phyloP scores from a whole-genome alignment of 1,284 basidiomycete species.

The Ceratorhiza oryzae-sativae region DNA sequence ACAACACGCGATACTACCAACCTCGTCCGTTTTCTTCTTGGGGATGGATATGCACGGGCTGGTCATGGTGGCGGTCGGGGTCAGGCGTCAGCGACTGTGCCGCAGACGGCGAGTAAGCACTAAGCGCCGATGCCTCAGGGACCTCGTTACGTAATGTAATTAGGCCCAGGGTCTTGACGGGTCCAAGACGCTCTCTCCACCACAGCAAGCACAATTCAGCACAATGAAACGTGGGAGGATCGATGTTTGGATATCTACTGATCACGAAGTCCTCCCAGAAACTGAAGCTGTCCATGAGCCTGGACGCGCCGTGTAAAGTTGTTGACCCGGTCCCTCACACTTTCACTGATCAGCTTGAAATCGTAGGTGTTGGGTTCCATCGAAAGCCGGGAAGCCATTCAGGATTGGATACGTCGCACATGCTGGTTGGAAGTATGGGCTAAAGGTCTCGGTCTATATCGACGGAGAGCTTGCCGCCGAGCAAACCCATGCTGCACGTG shows the following conservation, averaged over 20 bases:
- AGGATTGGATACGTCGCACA: constrained; percentile 25
- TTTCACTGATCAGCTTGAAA: neutral
- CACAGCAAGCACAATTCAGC: neutral
- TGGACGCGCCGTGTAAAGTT: constrained; percentile 1
- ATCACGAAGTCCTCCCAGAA: constrained; percentile 18
- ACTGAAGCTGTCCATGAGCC: neutral
- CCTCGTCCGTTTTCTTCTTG: constrained; percentile 79
- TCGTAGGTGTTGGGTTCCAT: constrained; percentile 20
- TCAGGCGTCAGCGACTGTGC: neutral
- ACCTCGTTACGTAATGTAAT: neutral
- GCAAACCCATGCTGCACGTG: constrained; percentile 17
- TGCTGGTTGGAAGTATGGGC: neutral
- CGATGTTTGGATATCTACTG: constrained; percentile 22
- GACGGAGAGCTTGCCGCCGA: constrained; percentile 31
- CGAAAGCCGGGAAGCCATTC: constrained; percentile 10
- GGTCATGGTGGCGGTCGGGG: constrained; percentile 20
- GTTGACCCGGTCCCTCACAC: neutral
- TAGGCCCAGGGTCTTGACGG: neutral
- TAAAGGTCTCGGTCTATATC: constrained; percentile 28
- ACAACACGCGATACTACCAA: neutral
- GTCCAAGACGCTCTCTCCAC: neutral
- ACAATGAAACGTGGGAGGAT: constrained; percentile 26
- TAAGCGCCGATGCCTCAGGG: neutral
- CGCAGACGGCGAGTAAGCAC: neutral
- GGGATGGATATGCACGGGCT: constrained; percentile 66